Evolutionary conservation across 1,139 yeast species (phyloP), one percentile per base, ranked within the genome.

Genomic region (Diutina neorugosa): DNA sequence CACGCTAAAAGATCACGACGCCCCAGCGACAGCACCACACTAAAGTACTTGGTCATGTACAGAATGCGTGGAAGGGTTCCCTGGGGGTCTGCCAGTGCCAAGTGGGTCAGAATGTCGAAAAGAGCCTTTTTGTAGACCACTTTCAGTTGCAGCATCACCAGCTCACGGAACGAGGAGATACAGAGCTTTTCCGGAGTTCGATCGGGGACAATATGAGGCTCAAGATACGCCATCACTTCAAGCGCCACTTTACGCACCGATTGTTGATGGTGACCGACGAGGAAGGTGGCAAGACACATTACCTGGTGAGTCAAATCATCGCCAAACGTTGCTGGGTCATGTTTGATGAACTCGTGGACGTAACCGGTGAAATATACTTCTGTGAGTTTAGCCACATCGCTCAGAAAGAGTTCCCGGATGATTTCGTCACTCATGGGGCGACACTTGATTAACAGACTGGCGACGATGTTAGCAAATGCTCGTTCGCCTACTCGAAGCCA

Each of bases 1-100:
- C 91, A 83, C 0, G 94, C 82, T 54, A 91, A 69, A 16, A 93
- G 77, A 64, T 90, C 97, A 54, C 89, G 79, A 61, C 94, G 77
- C 1, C 65, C 78, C 69, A 57, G 73, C 64, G 55, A 60, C 50
- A 76, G 79, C 4, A 86, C 94, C 20, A 77, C 67, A 58, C 81
- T 82, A 61, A 87, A 86, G 58, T 80, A 80, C 71, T 78, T 77
- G 0, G 93, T 82, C 63, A 89, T 70, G 63, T 85, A 87, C 41
- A 94, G 86, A 54, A 88, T 81, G 58, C 86, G 74, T 54, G 72
- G 72, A 57, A 76, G 78, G 11, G 82, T 78, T 54, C 78, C 82
- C 23, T 77, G 82, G 0, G 87, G 75, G 57, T 80, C 80, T 12
- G 74, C 70, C 0, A 78, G 68, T 6, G 88, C 84, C 60, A 85